phyloP scores from a whole-genome alignment of 306 rosid species.

The Canavalia gladiata region DNA sequence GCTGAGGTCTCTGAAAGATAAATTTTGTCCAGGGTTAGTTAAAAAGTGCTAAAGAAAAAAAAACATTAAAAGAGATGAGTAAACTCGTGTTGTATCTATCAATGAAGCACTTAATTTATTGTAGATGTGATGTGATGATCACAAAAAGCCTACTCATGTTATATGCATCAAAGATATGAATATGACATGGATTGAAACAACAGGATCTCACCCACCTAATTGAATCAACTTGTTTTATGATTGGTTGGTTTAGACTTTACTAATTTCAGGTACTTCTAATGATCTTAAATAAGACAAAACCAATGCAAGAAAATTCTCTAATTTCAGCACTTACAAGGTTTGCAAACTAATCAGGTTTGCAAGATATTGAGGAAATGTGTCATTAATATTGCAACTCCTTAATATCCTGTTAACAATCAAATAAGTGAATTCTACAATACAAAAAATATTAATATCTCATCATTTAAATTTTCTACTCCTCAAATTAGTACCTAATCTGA shows the following conservation, averaged over 20 bases:
- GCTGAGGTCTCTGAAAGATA: conserved; percentile 73
- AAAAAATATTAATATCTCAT: neutral
- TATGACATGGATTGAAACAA: neutral
- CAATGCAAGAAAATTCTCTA: conserved; percentile 5
- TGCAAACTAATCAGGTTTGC: neutral
- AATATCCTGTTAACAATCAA: conserved; percentile 58
- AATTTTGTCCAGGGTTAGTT: neutral
- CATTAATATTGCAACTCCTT: conserved; percentile 72
- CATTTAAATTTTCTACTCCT: neutral
- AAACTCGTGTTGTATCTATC: too few relatives aligned
- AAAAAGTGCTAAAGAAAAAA: neutral
- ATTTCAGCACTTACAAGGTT: conserved; percentile 54
- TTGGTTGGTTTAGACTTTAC: neutral
- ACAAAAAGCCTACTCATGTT: neutral
- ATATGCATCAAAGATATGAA: neutral
- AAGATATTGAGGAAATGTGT: conserved; percentile 54
- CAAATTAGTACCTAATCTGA: neutral
- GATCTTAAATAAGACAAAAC: neutral
- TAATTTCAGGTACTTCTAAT: neutral
- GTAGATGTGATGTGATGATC: neutral
- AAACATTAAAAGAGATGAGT: neutral
- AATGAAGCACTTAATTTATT: too few relatives aligned
- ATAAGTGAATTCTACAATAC: neutral
- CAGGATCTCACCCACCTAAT: neutral
- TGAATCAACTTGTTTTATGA: neutral